phyloP scores from a whole-genome alignment of 1,284 basidiomycete species.

The Naganishia albida region DNA sequence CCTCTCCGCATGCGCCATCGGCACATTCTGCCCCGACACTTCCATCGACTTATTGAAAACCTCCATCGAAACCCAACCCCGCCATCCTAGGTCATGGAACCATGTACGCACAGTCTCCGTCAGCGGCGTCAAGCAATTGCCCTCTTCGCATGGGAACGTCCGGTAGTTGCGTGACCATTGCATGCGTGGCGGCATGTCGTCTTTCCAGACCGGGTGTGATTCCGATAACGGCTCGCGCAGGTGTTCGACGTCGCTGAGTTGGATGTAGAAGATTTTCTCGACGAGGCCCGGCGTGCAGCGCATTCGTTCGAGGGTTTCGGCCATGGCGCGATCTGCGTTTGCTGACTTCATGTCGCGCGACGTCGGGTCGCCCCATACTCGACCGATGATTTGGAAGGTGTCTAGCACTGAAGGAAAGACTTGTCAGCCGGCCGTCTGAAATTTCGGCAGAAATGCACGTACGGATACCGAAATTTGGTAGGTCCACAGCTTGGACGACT shows the following conservation, averaged over 20 bases:
- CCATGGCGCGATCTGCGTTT: conserved; percentile 17
- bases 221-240: conserved; percentile 24
- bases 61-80: conserved; percentile 26
- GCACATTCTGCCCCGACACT: conserved; percentile 2
- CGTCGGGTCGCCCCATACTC: conserved; percentile 24
- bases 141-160: conserved; percentile 34
- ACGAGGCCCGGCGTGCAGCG: conserved; percentile 23
- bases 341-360: conserved; percentile 11
- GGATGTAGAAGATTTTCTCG: conserved; percentile 35
- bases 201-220: conserved; percentile 27
- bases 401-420: not conserved
- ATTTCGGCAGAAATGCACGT: not conserved
- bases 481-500: conserved; percentile 32
- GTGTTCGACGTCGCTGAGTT: conserved; percentile 33
- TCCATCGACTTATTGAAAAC: conserved; percentile 26
- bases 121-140: conserved; percentile 19
- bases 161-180: conserved; percentile 34
- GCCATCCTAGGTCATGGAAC: conserved; percentile 25
- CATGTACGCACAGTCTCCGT: conserved; percentile 22
- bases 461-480: conserved; percentile 34
- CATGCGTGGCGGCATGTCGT: conserved; percentile 33
- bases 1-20: conserved; percentile 11
- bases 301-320: conserved; percentile 25
- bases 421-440: not conserved
- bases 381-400: conserved; percentile 22